Evolutionary conservation across 148 eudicot species (phyloP), one percentile per base, ranked within the genome.

Genomic region (Bassia scoparia): DNA sequence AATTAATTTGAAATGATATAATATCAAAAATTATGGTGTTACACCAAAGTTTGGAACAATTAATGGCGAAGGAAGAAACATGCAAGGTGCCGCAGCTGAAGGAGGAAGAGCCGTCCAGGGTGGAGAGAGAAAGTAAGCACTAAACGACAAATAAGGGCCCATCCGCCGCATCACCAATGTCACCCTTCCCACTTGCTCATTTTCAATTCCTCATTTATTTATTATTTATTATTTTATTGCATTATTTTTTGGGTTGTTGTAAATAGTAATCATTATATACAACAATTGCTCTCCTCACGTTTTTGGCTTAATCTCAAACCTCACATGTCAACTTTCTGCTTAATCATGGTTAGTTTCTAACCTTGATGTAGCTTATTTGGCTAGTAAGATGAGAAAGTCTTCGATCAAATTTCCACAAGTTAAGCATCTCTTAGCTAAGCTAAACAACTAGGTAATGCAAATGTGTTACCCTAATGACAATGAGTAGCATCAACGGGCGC

Each of bases 101-200:
- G 48, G 66, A 58, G 64, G 68, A 74, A 72, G 70, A 61, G 77
- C 80, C 75, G 74, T 62, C 75, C 68, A 75, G 74, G 77, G 79
- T 64, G 72, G 67, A 61, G 69, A 61, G 37, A 61, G 78, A 70
- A 44, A 62, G 59, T 21, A 21, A 23, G 11, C 54, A 61, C 2
- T n/a, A 78, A 41, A 75, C 75, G 69, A 81, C 77, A 63, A 81
- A 33, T n/a, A 17, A 67, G 85, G 83, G 30, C 76, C 83, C 81
- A 79, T 58, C 65, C 79, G 85, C 85, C 83, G 83, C 78, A 61
- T 72, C 79, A 61, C 74, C 71, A 67, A 68, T 76, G 75, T 77
- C 75, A 74, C 67, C 74, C 76, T 53, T 75, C 81, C 83, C 77
- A 80, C 80, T 83, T 83, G 86, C 63, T 68, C 61, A n/a, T 77